Conservation (phyloP, 2,329 filamentous ascomycete genomes). For the Colletotrichum agaves region DNA sequence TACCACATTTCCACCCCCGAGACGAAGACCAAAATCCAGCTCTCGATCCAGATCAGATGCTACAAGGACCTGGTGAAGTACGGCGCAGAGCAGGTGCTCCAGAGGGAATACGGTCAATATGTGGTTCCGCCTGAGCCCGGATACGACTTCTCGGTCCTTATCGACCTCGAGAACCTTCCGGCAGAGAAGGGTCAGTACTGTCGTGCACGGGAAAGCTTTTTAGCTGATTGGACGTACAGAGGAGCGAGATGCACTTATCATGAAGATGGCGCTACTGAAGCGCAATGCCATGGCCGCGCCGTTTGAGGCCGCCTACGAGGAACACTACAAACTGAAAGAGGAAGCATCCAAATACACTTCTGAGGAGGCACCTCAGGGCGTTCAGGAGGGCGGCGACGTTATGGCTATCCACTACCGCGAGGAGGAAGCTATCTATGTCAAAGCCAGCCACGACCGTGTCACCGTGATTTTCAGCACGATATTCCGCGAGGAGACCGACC, state of each 20-base stretch:
- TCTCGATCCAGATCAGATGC: constrained; percentile 96
- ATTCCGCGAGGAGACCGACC: constrained; percentile 97
- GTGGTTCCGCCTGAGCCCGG: constrained; percentile 88
- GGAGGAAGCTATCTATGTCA: constrained; percentile 98
- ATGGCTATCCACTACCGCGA: constrained; percentile 99
- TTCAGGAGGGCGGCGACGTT: constrained; percentile 88
- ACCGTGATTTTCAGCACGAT: constrained; percentile 99
- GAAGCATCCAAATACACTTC: constrained; percentile 92
- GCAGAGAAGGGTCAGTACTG: constrained; percentile 73
- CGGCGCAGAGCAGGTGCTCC: constrained; percentile 89
- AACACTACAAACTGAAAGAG: constrained; percentile 87
- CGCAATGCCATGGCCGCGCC: constrained; percentile 99
- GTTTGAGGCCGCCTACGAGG: constrained; percentile 96
- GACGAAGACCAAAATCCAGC: constrained; percentile 90
- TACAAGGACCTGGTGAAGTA: constrained; percentile 92
- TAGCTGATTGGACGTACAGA: constrained; percentile 60
- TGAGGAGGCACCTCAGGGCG: constrained; percentile 91
- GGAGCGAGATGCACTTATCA: constrained; percentile 85
- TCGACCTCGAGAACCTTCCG: constrained; percentile 90
- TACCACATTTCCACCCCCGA: constrained; percentile 99
- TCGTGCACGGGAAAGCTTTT: background rate
- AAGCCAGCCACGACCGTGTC: constrained; percentile 95
- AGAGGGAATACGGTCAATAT: constrained; percentile 94
- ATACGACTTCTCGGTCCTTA: constrained; percentile 93
- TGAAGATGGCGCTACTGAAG: constrained; percentile 90